Percentiles rank a stretch among this genome's conserved stretches.
Conservation (phyloP, 768 basidiomycete species). For the Tulasnella sp. region DNA sequence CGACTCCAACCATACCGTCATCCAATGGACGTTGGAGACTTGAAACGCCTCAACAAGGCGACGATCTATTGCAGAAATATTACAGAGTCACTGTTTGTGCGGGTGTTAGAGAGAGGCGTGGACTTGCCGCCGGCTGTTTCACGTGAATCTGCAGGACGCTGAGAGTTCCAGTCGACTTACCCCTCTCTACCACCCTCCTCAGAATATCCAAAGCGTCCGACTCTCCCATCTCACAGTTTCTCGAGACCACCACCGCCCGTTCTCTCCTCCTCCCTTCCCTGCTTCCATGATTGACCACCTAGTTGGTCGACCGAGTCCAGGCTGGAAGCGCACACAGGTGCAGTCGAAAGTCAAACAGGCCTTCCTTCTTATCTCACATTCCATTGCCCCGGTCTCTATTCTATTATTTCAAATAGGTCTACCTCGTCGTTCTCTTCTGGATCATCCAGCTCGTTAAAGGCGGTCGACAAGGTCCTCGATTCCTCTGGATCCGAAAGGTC, state of each 20-base stretch:
- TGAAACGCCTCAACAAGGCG: too few species aligned
- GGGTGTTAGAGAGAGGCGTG: neutral
- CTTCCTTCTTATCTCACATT: neutral
- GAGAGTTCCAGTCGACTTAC: neutral
- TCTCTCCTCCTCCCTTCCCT: neutral
- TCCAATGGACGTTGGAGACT: too few species aligned
- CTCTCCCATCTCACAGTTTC: neutral
- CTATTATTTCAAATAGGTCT: slow-evolving; percentile 42
- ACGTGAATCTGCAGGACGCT: neutral
- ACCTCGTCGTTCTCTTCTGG: slow-evolving; percentile 90
- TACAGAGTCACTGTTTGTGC: neutral
- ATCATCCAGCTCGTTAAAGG: slow-evolving; percentile 64
- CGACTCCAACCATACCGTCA: too few species aligned
- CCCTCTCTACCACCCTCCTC: neutral
- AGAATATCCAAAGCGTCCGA: neutral
- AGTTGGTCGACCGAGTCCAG: slow-evolving; percentile 72
- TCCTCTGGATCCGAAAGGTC: slow-evolving; percentile 49
- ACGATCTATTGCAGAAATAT: neutral
- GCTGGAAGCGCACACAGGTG: slow-evolving; percentile 84
- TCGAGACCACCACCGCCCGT: neutral
- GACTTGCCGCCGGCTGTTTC: neutral
- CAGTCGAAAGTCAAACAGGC: slow-evolving; percentile 14
- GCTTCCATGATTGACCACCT: slow-evolving; percentile 86
- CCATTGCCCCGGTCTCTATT: slow-evolving; percentile 6
- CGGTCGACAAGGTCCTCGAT: slow-evolving; percentile 47